Base-by-base conservation (phyloP, 805 yeast species). In the Zygoascus tannicola region DNA sequence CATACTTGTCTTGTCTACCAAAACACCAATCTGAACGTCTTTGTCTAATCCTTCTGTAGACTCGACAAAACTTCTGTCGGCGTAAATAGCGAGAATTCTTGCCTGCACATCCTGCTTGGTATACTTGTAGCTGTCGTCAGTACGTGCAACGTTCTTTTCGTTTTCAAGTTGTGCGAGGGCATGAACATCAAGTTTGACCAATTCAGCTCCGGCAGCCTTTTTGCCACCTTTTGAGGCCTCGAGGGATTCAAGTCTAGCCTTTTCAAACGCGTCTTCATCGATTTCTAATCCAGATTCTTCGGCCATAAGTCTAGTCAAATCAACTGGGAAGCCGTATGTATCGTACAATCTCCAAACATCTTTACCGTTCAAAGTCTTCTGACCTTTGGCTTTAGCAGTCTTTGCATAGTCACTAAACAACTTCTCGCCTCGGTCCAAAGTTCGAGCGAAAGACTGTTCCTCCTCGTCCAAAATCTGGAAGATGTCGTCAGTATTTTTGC, bases 281-380 rank as follows among this genome's bases (percentile, higher is more conserved):
- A 92, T 90, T 57, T 79, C 81, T 56, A 92, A 75, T 16, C 94
- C 94, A 47, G 92, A 85, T 68, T 92, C 99, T 66, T 90, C 97
- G 38, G 98, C 98, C 99, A 92, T 92, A 62, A 92, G 75, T 63
- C 95, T 80, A 23, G 99, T 92, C 61, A 92, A 76, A 67, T 92
- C 99, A 45, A 87, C 97, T 32, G 99, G 99, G 83, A 92, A 92
- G 47, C 99, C 99, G 60, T 90, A 92, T 10, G 99, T 92, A 58
- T 92, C 99, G 58, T 92, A 92, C 56, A 92, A 73, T 68, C 99
- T 79, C 99, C 99, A 92, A 33, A 92, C 98, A 63, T 90, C 97
- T 57, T 76, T 81, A 63, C 99, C 99, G 40, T 84, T 76, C 50
- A 92, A 74, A 33, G 82, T 75, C 64, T 81, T 87, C 50, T 75